A percentile compares a stretch with the other conserved stretches of the same genome.
These are phyloP conservation scores for Mucor indicus DNA, from an alignment of 371 early-diverging fungal genomes.

Conservation along the genomic window DNA sequence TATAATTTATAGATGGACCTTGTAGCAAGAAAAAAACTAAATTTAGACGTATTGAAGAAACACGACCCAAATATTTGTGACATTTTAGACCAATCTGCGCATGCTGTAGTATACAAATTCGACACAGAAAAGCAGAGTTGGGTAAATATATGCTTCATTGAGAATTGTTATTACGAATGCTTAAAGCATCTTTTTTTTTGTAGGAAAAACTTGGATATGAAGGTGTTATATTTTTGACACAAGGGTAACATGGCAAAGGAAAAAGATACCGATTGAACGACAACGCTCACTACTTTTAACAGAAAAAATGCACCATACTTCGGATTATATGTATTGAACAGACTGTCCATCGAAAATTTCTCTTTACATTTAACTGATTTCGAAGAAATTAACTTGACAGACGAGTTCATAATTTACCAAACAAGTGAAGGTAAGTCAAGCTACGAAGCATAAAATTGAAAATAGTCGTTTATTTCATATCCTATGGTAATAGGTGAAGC, in stretches of 20 bases:
- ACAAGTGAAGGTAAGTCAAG: constrained; percentile 52
- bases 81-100: constrained; percentile 69
- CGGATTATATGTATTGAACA: constrained; percentile 70
- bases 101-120: constrained; percentile 81
- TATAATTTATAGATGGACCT: constrained; percentile 47
- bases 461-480: too few relatives aligned
- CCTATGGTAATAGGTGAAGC: constrained; percentile 37
- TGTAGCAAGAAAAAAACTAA: constrained; percentile 59
- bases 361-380: constrained; percentile 53
- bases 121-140: constrained; percentile 59
- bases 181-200: too few relatives aligned
- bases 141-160: constrained; percentile 42
- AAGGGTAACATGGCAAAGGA: constrained; percentile 50
- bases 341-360: constrained; percentile 65
- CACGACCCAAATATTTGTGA: constrained; percentile 66
- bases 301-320: constrained; percentile 47
- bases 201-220: constrained; percentile 72
- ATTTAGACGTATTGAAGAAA: constrained; percentile 68
- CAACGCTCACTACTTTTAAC: neutral
- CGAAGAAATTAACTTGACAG: constrained; percentile 59
- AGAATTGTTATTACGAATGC: neutral
- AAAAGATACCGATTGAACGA: too few relatives aligned
- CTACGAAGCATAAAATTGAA: neutral
- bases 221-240: constrained; percentile 62
- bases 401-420: constrained; percentile 70